Evolutionary conservation across 2,329 filamentous ascomycete genomes (phyloP).

Genomic region (Colletotrichum costaricense): DNA sequence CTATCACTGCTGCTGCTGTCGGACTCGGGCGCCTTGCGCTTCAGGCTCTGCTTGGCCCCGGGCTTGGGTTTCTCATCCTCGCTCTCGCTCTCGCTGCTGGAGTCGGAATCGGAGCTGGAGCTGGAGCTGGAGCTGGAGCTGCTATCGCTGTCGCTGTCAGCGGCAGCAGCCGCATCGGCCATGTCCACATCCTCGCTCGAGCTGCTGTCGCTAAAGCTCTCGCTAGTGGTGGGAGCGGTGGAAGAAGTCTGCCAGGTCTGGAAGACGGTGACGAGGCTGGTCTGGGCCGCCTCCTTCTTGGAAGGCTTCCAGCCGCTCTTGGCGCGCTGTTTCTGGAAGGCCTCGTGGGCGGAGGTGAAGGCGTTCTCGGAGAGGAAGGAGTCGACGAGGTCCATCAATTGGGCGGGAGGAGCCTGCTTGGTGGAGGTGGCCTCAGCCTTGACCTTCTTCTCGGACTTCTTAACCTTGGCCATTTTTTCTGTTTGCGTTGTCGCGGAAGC

Average conservation of each 20-base stretch:
- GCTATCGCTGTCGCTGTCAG: conserved; percentile 46
- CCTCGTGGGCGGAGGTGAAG: conserved; percentile 70
- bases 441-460: conserved; percentile 39
- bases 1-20: conserved; percentile 40
- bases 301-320: conserved; percentile 59
- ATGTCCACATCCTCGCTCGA: conserved; percentile 56
- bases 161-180: conserved; percentile 53
- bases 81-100: conserved; percentile 41
- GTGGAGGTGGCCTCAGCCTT: conserved; percentile 38
- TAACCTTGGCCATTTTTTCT: conserved; percentile 50
- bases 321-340: conserved; percentile 72
- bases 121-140: conserved; percentile 50
- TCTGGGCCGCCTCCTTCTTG: conserved; percentile 39
- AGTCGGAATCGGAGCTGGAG: conserved; percentile 48
- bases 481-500: conserved; percentile 28
- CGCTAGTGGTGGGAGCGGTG: conserved; percentile 37
- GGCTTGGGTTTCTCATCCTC: conserved; percentile 20
- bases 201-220: conserved; percentile 45
- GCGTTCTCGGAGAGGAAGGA: conserved; percentile 74
- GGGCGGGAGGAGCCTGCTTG: conserved; percentile 59
- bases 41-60: conserved; percentile 44
- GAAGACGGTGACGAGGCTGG: conserved; percentile 59
- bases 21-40: conserved; percentile 53
- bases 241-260: conserved; percentile 58
- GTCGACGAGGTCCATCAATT: conserved; percentile 75